phyloP scores from a whole-genome alignment of 352 stramenopile genomes.

The Blastocystis sp. region DNA sequence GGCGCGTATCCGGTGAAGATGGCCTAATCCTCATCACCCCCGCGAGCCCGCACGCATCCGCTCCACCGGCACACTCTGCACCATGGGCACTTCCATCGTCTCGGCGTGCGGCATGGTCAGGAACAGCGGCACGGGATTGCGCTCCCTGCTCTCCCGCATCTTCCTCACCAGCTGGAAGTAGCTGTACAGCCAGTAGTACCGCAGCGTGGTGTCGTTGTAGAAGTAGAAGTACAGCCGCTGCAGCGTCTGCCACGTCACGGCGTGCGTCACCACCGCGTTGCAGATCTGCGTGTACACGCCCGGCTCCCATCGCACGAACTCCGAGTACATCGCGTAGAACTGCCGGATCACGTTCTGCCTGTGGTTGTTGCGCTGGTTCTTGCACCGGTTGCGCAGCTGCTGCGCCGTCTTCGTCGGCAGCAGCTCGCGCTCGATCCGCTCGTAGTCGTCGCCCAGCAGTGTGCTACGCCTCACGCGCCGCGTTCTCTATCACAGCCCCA shows the following conservation, averaged over 20 bases:
- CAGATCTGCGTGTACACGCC: constrained; percentile 47
- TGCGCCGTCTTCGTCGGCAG: not conserved
- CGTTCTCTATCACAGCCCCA: not conserved
- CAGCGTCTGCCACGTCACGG: constrained; percentile 46
- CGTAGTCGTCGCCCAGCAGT: constrained; percentile 63
- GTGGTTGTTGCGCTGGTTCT: constrained; percentile 57
- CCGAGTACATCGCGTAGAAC: constrained; percentile 36
- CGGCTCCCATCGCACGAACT: constrained; percentile 58
- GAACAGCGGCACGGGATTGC: constrained; percentile 13
- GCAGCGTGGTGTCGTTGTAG: constrained; percentile 56
- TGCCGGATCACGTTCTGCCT: constrained; percentile 19
- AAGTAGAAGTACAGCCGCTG: constrained; percentile 66
- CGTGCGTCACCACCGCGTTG: constrained; percentile 27
- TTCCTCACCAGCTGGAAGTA: constrained; percentile 33
- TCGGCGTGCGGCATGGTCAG: not conserved
- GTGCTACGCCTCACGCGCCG: not conserved
- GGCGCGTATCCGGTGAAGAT: not conserved
- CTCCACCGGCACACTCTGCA: constrained; percentile 3
- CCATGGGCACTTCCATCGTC: constrained; percentile 2
- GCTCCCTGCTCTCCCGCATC: not conserved
- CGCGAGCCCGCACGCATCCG: not conserved
- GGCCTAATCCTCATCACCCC: not conserved
- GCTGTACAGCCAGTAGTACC: constrained; percentile 49
- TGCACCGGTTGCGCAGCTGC: constrained; percentile 46
- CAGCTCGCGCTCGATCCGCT: not conserved